Evolutionary conservation across 345 rosid species (phyloP), one percentile per base, ranked within the genome.

Genomic region (Populus tremula): DNA sequence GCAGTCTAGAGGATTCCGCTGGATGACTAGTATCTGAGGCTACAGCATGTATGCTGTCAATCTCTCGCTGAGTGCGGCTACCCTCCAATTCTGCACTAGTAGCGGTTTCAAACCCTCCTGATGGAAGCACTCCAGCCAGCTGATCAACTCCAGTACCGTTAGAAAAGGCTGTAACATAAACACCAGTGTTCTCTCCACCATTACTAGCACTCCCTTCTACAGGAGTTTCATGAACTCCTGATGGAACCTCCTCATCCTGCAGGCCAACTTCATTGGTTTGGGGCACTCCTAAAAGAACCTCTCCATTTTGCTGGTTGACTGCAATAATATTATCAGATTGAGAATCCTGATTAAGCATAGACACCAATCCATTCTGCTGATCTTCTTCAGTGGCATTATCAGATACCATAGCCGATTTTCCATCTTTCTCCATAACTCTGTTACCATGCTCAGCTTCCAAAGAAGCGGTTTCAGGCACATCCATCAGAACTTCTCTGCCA

Each of bases 1-100:
- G 84, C 29, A 56, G 71, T 80, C 59, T 82, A 79, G 87, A 76
- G 67, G 84, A 81, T 72, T 83, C 33, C 14, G 74, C 66, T 41
- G 77, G 81, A 13, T 47, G 50, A 16, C 36, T 11, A 69, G 10
- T 41, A 69, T 13, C 41, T 18, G 71, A 11, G 71, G 68, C 11
- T 12, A 4, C 54, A 10, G 18, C 7, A 23, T 31, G 25, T 25
- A 33, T 29, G 8, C 43, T 45, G 47, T 12, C 41, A 7, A 67
- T 66, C 71, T 65, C 53, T 73, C 10, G 39, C 18, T 16, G 67
- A 39, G n/a, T 59, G 36, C 63, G 23, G 53, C 59, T 64, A 47
- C 5, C 69, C 59, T 21, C 59, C n/a, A 20, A 47, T 43, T 39
- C 35, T 59, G 23, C 68, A 27, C 14, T 35, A 64, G 18, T 18